A percentile compares a stretch with the other conserved stretches of the same genome.
phyloP scores from a whole-genome alignment of 2,329 filamentous ascomycete species.

The Clonostachys rhizophaga region DNA sequence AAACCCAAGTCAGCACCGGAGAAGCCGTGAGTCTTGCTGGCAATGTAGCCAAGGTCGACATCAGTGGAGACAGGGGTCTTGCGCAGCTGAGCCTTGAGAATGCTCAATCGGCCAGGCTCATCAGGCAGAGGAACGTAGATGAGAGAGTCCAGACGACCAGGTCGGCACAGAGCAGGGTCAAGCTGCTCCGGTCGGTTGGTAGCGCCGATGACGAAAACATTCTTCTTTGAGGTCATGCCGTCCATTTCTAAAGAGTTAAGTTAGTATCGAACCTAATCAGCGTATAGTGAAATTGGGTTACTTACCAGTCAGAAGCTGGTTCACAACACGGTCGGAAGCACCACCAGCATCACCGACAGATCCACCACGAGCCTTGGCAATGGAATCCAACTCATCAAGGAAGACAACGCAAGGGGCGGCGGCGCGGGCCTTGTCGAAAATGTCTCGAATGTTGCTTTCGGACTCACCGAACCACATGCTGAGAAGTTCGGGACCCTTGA shows the following conservation, averaged over 20 bases:
- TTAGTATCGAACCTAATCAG: neutral
- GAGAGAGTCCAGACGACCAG: constrained; percentile 95
- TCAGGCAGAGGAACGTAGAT: constrained; percentile 98
- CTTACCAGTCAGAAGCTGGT: constrained; percentile 95
- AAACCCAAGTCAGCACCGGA: constrained; percentile 99
- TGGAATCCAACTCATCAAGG: constrained; percentile 97
- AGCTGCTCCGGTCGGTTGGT: constrained; percentile 99
- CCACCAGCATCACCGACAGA: constrained; percentile 94
- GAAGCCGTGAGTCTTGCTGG: constrained; percentile 96
- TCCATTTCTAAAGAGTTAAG: constrained; percentile 72
- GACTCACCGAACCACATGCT: constrained; percentile 99
- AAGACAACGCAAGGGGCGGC: constrained; percentile 98
- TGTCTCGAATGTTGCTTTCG: constrained; percentile 99
- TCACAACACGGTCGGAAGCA: constrained; percentile 98
- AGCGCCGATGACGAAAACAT: constrained; percentile 98
- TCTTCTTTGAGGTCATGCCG: constrained; percentile 99
- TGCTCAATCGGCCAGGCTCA: constrained; percentile 81
- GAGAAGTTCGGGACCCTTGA: constrained; percentile 96
- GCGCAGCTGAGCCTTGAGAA: constrained; percentile 92
- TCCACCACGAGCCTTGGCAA: constrained; percentile 98
- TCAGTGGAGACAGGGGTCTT: constrained; percentile 92
- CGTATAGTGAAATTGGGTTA: constrained; percentile 9
- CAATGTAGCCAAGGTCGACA: constrained; percentile 87
- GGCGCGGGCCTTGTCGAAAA: constrained; percentile 98
- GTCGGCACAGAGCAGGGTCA: constrained; percentile 95